Percentiles rank a stretch among this genome's conserved stretches.
Evolutionary conservation across 2,329 filamentous ascomycete genomes (phyloP).

Genomic region (Apiospora sp.): DNA sequence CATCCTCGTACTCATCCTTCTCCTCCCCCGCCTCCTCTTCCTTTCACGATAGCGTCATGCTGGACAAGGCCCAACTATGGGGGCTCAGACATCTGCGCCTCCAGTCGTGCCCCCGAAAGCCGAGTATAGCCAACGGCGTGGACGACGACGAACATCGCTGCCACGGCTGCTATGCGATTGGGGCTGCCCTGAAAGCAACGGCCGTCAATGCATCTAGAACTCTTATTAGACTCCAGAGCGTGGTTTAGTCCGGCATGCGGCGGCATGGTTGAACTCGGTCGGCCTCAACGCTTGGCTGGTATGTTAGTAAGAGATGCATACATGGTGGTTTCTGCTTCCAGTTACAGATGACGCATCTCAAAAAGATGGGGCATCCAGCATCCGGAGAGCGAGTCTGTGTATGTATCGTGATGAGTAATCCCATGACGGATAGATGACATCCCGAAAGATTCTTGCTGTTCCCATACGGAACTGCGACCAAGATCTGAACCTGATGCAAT

Average conservation of each 20-base stretch:
- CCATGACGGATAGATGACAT: neutral
- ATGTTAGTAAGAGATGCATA: neutral
- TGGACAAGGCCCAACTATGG: neutral
- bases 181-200: neutral
- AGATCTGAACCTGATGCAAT: neutral
- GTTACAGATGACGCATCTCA: no score
- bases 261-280: neutral
- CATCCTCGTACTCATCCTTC: neutral
- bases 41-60: neutral
- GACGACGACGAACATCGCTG: neutral
- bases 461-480: neutral
- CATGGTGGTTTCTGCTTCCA: no score
- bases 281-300: neutral
- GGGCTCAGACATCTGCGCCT: neutral
- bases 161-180: neutral
- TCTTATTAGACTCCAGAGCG: no score
- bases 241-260: neutral
- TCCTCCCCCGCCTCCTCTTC: neutral
- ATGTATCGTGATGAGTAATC: neutral
- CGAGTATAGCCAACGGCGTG: neutral
- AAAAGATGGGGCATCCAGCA: neutral
- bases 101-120: neutral
- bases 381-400: neutral
- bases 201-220: no score
- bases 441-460: neutral